Percentiles rank a stretch among this genome's conserved stretches.
phyloP scores from a whole-genome alignment of 1,284 basidiomycete genomes.

The Heterobasidion parviporum region DNA sequence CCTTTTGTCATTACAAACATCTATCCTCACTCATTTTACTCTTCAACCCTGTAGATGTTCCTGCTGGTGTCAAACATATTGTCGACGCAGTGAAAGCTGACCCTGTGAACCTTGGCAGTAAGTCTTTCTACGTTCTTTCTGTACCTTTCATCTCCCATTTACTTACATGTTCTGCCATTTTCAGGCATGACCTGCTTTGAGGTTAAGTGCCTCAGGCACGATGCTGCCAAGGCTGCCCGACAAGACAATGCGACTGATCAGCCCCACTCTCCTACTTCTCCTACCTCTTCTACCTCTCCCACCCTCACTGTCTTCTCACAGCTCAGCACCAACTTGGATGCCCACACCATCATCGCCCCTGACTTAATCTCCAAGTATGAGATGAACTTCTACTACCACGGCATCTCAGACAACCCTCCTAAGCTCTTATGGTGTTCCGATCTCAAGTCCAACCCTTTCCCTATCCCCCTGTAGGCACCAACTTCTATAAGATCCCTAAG shows the following conservation, averaged over 20 bases:
- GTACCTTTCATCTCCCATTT: conserved; percentile 14
- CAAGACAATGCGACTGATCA: conserved; percentile 11
- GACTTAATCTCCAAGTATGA: conserved; percentile 22
- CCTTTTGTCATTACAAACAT: conserved; percentile 19
- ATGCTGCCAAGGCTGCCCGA: conserved; percentile 10
- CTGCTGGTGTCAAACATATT: conserved; percentile 16
- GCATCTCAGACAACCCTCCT: conserved; percentile 26
- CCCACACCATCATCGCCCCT: conserved; percentile 15
- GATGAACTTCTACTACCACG: conserved; percentile 21
- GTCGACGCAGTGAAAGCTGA: conserved; percentile 20
- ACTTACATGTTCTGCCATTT: conserved; percentile 16
- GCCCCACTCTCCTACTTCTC: conserved; percentile 14
- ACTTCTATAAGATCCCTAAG: conserved; percentile 20
- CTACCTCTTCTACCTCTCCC: conserved; percentile 11
- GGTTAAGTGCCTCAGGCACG: conserved; percentile 20
- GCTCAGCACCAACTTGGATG: conserved; percentile 12
- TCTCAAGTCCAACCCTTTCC: conserved; percentile 24
- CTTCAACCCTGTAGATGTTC: conserved; percentile 23
- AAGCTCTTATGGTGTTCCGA: conserved; percentile 28
- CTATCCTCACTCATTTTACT: conserved; percentile 22
- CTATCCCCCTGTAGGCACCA: conserved; percentile 15
- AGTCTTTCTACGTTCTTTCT: conserved; percentile 16
- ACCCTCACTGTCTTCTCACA: conserved; percentile 16
- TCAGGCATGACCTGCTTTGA: conserved; percentile 23
- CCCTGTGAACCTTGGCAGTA: conserved; percentile 20